These are phyloP conservation scores for Anthracocystis panici-leucophaei DNA, from an alignment of 1,284 basidiomycete genomes.

Conservation along the genomic window DNA sequence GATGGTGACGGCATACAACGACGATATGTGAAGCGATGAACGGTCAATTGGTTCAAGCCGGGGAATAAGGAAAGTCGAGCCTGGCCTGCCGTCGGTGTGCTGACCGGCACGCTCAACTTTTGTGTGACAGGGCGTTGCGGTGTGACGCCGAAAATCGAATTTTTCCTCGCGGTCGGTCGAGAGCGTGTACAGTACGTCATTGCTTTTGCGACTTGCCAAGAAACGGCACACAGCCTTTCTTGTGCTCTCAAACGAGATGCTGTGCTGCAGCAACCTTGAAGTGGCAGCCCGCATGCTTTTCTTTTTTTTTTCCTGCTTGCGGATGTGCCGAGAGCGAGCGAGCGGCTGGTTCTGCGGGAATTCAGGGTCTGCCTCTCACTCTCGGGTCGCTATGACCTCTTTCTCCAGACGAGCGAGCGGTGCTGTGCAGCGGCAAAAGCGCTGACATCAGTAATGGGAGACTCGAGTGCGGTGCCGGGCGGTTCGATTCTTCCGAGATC, in stretches of 20 bases:
- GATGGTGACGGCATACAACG: too few relatives aligned
- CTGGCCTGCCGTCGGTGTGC: too few relatives aligned
- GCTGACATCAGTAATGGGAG: slow-evolving; percentile 12
- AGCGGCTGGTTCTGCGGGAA: not conserved
- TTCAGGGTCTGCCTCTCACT: not conserved
- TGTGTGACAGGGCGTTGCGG: too few relatives aligned
- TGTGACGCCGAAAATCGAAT: too few relatives aligned
- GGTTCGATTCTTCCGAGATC: too few relatives aligned
- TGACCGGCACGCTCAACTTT: too few relatives aligned
- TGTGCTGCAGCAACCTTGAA: not conserved
- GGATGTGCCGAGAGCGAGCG: too few relatives aligned
- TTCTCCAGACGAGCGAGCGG: not conserved
- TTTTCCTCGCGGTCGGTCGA: too few relatives aligned
- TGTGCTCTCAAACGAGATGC: not conserved
- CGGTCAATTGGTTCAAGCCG: too few relatives aligned
- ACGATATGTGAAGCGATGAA: too few relatives aligned
- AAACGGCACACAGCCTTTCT: slow-evolving; percentile 2
- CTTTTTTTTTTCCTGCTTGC: too few relatives aligned
- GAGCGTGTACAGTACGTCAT: not conserved
- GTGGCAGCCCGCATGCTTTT: not conserved
- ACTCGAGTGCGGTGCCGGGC: not conserved
- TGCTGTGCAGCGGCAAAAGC: not conserved
- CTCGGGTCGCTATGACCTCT: slow-evolving; percentile 1
- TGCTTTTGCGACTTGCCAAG: not conserved
- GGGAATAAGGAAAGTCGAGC: too few relatives aligned